Evolutionary conservation across 108 stramenopile species (phyloP).

Genomic region (Cyclostephanos invisitatus): DNA sequence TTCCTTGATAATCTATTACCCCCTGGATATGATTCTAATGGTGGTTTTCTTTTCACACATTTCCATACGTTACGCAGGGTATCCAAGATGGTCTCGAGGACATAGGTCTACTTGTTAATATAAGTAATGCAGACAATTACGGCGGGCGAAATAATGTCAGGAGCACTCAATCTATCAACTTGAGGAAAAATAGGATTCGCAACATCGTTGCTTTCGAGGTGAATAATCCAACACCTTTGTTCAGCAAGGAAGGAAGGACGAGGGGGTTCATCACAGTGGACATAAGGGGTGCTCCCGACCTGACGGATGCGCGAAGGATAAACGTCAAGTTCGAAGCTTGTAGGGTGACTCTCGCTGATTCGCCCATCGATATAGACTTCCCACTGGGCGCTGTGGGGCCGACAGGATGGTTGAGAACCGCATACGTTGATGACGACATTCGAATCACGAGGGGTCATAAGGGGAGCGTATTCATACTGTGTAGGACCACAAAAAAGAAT

Average conservation of each 20-base stretch:
- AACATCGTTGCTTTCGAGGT: conserved; percentile 71
- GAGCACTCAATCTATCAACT: conserved; percentile 76
- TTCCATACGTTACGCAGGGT: conserved; percentile 40
- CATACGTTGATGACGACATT: conserved; percentile 72
- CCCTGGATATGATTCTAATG: background rate
- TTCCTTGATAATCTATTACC: background rate
- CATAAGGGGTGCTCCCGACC: conserved; percentile 58
- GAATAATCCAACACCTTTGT: conserved; percentile 33
- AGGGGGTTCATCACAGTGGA: conserved; percentile 61
- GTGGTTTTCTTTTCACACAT: background rate
- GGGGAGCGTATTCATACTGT: conserved; percentile 79
- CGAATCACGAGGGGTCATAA: conserved; percentile 86
- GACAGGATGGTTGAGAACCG: conserved; percentile 75
- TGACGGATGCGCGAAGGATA: conserved; percentile 56
- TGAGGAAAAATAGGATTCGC: conserved; percentile 61
- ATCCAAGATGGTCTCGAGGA: conserved; percentile 72
- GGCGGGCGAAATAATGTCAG: conserved; percentile 28
- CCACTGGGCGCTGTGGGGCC: conserved; percentile 75
- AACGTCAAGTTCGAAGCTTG: conserved; percentile 80
- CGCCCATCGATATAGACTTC: conserved; percentile 55
- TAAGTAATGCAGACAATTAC: background rate
- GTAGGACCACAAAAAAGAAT: conserved; percentile 30
- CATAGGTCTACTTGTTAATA: conserved; percentile 53
- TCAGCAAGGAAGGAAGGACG: conserved; percentile 41
- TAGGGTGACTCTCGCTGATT: conserved; percentile 53